Evolutionary conservation across 805 yeast species (phyloP).

Genomic region (Ogataea saltuana): DNA sequence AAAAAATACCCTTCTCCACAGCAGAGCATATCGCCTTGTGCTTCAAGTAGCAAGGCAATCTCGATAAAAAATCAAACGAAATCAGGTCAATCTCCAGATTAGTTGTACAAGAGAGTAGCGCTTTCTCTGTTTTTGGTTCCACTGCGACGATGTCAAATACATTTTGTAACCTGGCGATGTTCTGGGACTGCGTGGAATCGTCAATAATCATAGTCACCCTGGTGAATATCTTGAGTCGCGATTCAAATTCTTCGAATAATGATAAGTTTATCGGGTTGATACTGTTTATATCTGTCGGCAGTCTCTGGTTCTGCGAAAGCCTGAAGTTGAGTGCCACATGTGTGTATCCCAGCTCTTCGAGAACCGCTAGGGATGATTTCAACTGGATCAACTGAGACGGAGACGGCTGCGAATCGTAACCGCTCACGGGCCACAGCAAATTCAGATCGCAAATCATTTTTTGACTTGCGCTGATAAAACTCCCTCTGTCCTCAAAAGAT

Average conservation of each 20-base stretch:
- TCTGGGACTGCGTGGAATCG: conserved; percentile 77
- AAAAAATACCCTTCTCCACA: conserved; percentile 73
- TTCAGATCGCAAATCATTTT: conserved; percentile 66
- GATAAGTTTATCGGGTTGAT: conserved; percentile 44
- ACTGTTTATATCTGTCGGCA: conserved; percentile 47
- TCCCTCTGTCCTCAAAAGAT: too few relatives aligned
- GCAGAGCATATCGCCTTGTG: conserved; percentile 87
- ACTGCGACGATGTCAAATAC: conserved; percentile 80
- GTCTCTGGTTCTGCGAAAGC: conserved; percentile 45
- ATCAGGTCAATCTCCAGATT: conserved; percentile 80
- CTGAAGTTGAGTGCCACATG: conserved; percentile 72
- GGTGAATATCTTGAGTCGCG: conserved; percentile 52
- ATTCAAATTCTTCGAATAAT: conserved; percentile 37
- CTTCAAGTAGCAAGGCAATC: conserved; percentile 74
- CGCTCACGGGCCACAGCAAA: conserved; percentile 67
- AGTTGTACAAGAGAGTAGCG: conserved; percentile 70
- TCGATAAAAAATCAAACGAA: conserved; percentile 63
- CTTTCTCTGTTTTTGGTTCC: conserved; percentile 77
- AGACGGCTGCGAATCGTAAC: conserved; percentile 45
- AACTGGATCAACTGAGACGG: conserved; percentile 44
- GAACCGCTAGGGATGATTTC: conserved; percentile 51
- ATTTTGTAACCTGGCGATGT: conserved; percentile 43
- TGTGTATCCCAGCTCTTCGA: conserved; percentile 66
- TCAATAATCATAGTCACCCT: conserved; percentile 75
- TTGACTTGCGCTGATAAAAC: background rate